Base-by-base conservation (phyloP, 192 early-diverging fungal genomes). In the Rhizophagus sp. region DNA sequence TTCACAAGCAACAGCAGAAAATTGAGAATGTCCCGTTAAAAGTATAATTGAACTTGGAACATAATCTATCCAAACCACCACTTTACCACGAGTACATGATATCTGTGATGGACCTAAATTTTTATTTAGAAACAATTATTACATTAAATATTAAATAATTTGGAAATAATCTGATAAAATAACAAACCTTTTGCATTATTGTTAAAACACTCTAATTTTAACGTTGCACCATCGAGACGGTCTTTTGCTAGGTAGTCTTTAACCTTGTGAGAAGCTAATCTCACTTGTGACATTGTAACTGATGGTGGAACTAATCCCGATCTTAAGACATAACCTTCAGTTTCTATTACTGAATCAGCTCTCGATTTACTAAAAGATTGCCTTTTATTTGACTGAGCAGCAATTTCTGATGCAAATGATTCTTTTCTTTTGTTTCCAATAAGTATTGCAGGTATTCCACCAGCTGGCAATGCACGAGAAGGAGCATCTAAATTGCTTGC, bases 1-100 rank as follows among this genome's bases (percentile, higher is more conserved):
- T 61, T 90, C 88, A 68, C 90, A 94, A 11, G 89, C 82, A 10
- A 89, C 88, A 3, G 90, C 91, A 77, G 85, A 84, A 78, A 92
- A 95, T 2, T 79, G 72, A 9, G 81, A 70, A 62, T 91, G 89
- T 30, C 91, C 92, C 0, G 88, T 86, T 68, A 95, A 83, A 11
- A 88, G 83, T n/a, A 95, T 68, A 6, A 92, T 90, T 33, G 84
- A 74, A 52, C 83, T 83, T 11, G 86, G 87, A 15, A 95, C 71
- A 66, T 88, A 89, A 70, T 93, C 90, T 17, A 81, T 82, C 90
- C 94, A 95, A 0, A 91, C 52, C 10, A 87, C 68, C 24, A 80
- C 61, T 15, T 87, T 85, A 33, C 88, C 87, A 61, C 84, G 76
- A 47, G 83, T 87, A 64, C 87, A 89, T 25, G 82, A 85, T 34